A percentile compares a stretch with the other conserved stretches of the same genome.
Conservation (phyloP, 768 basidiomycete species). For the Pleurotus eryngii region DNA sequence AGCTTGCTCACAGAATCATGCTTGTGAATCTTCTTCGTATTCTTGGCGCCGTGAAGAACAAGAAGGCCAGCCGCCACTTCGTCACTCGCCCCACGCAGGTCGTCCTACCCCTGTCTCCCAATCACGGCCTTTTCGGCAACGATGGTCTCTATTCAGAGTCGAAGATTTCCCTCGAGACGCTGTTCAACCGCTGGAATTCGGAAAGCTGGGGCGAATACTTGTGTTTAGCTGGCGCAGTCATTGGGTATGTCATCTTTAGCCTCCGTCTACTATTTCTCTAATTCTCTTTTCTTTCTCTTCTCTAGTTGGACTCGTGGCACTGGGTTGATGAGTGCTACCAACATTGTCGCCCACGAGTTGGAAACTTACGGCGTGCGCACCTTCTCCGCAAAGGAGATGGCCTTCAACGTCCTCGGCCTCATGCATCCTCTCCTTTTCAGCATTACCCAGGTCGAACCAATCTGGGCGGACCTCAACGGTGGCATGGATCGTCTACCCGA, state of each 20-base stretch:
- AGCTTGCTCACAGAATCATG: slow-evolving; percentile 98
- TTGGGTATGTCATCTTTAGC: slow-evolving; percentile 60
- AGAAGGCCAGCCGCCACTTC: slow-evolving; percentile 96
- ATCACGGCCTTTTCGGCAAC: slow-evolving; percentile 97
- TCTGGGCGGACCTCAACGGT: slow-evolving; percentile 98
- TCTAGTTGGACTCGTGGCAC: slow-evolving; percentile 95
- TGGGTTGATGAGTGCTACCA: slow-evolving; percentile 93
- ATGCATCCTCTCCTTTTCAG: slow-evolving; percentile 99
- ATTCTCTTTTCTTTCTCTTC: slow-evolving; percentile 11
- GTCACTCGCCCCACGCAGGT: slow-evolving; percentile 98
- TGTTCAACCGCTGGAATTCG: slow-evolving; percentile 97
- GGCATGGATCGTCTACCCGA: slow-evolving; percentile 98
- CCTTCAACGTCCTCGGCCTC: slow-evolving; percentile 98
- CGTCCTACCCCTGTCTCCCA: slow-evolving; percentile 95
- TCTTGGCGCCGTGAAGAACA: slow-evolving; percentile 94
- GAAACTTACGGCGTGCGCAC: slow-evolving; percentile 93
- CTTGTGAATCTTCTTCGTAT: slow-evolving; percentile 94
- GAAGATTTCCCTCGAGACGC: slow-evolving; percentile 95
- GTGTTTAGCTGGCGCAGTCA: slow-evolving; percentile 96
- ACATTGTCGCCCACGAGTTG: slow-evolving; percentile 90
- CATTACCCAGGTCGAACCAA: slow-evolving; percentile 98
- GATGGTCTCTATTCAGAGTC: slow-evolving; percentile 98
- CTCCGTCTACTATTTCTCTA: background rate
- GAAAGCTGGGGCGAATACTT: slow-evolving; percentile 99
- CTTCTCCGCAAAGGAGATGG: slow-evolving; percentile 99